Percentiles rank a stretch among this genome's conserved stretches.
These are phyloP conservation scores for Clarireedia homoeocarpa DNA, from an alignment of 2,329 filamentous ascomycete genomes.

Conservation along the genomic window DNA sequence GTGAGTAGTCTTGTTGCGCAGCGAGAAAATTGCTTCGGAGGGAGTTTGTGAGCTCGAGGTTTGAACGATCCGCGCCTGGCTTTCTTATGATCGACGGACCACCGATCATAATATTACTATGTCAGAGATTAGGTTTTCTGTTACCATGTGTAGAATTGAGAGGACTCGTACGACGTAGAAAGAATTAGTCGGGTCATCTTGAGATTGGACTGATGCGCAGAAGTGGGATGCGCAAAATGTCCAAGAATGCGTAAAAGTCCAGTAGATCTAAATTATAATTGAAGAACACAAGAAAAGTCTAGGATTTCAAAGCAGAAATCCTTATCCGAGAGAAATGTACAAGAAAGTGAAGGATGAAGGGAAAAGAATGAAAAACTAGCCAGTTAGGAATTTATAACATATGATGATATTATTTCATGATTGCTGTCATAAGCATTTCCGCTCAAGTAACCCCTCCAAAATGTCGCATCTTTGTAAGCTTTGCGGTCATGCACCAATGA, in stretches of 20 bases:
- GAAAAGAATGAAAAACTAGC: neutral
- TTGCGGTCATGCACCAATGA: neutral
- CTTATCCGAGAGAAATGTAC: neutral
- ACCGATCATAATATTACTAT: slow-evolving; percentile 53
- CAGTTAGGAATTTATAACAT: neutral
- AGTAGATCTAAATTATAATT: neutral
- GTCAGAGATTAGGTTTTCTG: slow-evolving; percentile 9
- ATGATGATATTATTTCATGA: slow-evolving; percentile 1
- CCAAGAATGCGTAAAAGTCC: neutral
- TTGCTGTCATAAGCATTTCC: slow-evolving; percentile 4
- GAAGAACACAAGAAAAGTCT: neutral
- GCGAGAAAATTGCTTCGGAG: slow-evolving; percentile 76
- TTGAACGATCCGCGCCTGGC: slow-evolving; percentile 72
- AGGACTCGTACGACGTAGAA: slow-evolving; percentile 66
- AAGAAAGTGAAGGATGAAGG: slow-evolving; percentile 2
- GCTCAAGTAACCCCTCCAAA: slow-evolving; percentile 5
- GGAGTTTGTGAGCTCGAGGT: slow-evolving; percentile 85
- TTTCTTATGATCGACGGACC: slow-evolving; percentile 79
- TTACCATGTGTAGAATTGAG: slow-evolving; percentile 6
- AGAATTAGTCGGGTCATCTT: slow-evolving; percentile 71
- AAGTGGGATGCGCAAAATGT: slow-evolving; percentile 1
- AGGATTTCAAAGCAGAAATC: neutral
- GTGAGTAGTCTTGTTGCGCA: slow-evolving; percentile 55
- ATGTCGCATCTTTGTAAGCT: slow-evolving; percentile 6
- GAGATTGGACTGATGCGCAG: neutral